phyloP scores from a whole-genome alignment of 805 yeast genomes.

The Suhomyces faveliae region DNA sequence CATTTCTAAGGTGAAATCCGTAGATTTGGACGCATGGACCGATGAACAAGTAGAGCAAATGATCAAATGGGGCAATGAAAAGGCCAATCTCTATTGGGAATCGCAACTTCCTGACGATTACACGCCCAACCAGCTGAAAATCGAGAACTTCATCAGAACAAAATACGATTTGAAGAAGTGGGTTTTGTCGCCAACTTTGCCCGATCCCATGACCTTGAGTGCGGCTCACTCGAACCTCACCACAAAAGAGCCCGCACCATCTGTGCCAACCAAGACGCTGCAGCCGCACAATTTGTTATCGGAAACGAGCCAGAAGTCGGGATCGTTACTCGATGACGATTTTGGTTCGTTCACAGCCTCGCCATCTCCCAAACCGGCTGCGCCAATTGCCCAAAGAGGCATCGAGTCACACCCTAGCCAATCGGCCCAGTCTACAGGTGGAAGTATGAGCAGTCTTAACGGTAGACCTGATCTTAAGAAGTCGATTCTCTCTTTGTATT shows the following conservation, averaged over 20 bases:
- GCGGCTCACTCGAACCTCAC: not conserved
- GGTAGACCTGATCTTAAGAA: conserved; percentile 84
- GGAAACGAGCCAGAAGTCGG: not conserved
- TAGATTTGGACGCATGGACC: conserved; percentile 95
- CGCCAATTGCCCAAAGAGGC: conserved; percentile 8
- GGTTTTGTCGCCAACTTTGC: conserved; percentile 57
- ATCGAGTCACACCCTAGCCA: conserved; percentile 14
- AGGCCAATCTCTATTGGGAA: conserved; percentile 86
- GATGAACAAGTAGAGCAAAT: conserved; percentile 83
- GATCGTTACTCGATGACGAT: conserved; percentile 35
- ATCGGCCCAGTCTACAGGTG: conserved; percentile 38
- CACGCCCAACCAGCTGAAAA: conserved; percentile 77
- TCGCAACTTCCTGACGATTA: conserved; percentile 65
- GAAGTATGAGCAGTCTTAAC: conserved; percentile 21
- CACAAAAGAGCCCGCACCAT: not conserved
- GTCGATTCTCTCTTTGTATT: conserved; percentile 84
- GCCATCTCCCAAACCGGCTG: conserved; percentile 17
- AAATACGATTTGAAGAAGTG: conserved; percentile 91
- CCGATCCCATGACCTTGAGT: conserved; percentile 53
- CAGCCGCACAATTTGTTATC: not conserved
- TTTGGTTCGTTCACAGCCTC: conserved; percentile 41
- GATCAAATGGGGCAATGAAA: conserved; percentile 82
- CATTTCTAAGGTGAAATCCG: conserved; percentile 87
- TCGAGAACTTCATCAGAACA: conserved; percentile 86
- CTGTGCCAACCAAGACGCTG: not conserved